A percentile compares a stretch with the other conserved stretches of the same genome.
Conservation (phyloP, 2,329 filamentous ascomycete species). For the Paecilomyces sp. region DNA sequence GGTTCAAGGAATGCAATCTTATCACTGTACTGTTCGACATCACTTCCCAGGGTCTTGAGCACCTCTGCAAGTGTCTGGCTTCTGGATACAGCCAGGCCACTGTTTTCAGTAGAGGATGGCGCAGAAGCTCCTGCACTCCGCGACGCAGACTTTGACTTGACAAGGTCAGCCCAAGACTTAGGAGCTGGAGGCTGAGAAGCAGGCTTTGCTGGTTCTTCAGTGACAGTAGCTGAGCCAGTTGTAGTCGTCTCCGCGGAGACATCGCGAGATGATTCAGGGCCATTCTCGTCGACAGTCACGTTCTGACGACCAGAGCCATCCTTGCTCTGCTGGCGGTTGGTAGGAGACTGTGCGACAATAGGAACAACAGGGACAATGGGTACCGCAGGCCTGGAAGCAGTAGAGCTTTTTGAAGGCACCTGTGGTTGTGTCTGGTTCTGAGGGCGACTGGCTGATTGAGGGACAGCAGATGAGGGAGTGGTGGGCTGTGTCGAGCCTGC, state of each 20-base stretch:
- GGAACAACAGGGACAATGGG: conserved; percentile 46
- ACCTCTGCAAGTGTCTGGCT: conserved; percentile 66
- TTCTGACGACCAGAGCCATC: conserved; percentile 25
- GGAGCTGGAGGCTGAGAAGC: conserved; percentile 40
- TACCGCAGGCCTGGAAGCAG: conserved; percentile 26
- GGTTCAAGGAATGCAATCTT: conserved; percentile 83
- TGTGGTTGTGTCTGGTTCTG: conserved; percentile 25
- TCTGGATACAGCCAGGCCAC: conserved; percentile 41
- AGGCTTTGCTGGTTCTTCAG: conserved; percentile 32
- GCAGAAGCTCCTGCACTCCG: conserved; percentile 20
- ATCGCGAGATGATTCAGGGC: conserved; percentile 6
- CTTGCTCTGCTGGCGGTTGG: conserved; percentile 27
- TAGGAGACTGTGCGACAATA: conserved; percentile 32
- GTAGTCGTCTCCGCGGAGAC: conserved; percentile 1
- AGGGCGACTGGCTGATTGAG: conserved; percentile 20
- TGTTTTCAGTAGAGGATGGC: conserved; percentile 21
- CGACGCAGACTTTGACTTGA: conserved; percentile 45
- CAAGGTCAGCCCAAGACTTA: conserved; percentile 63
- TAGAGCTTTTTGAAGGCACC: conserved; percentile 8
- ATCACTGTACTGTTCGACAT: conserved; percentile 47
- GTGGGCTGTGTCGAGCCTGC: conserved; percentile 48
- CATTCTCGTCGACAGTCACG: conserved; percentile 24
- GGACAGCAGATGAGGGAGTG: conserved; percentile 47
- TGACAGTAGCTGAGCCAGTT: neutral
- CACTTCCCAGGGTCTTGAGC: conserved; percentile 64